Evolutionary conservation across 176 grass and related monocot genomes (phyloP).

Genomic region (Raddia guianensis): DNA sequence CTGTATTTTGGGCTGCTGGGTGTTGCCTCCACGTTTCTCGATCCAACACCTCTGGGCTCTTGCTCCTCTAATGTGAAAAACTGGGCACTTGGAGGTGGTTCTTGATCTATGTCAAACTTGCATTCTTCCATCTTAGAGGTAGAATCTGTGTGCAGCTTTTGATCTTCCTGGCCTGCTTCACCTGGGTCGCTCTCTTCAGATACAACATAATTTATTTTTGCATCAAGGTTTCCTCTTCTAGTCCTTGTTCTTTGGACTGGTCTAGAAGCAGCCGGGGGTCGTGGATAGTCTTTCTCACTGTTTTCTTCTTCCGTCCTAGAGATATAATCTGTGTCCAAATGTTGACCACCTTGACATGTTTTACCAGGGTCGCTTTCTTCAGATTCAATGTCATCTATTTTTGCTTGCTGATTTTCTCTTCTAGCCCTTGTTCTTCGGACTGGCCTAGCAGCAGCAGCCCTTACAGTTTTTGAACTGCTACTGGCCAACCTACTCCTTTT

Average conservation of each 20-base stretch:
- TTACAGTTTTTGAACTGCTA: slow-evolving; percentile 45
- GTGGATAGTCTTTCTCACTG: slow-evolving; percentile 29
- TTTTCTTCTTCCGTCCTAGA: slow-evolving; percentile 41
- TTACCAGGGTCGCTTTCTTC: slow-evolving; percentile 55
- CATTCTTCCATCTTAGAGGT: slow-evolving; percentile 36
- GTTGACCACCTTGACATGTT: slow-evolving; percentile 41
- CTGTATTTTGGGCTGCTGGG: slow-evolving; percentile 23
- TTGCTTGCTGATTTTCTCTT: slow-evolving; percentile 54
- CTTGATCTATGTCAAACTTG: slow-evolving; percentile 10
- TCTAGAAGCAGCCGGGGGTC: slow-evolving; percentile 43
- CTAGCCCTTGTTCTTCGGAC: slow-evolving; percentile 53
- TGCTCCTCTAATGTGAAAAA: slow-evolving; percentile 44
- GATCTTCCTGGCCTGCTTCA: slow-evolving; percentile 43
- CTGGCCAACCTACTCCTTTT: slow-evolving; percentile 58
- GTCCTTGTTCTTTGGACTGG: slow-evolving; percentile 44
- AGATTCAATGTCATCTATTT: slow-evolving; percentile 58
- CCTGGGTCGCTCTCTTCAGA: slow-evolving; percentile 48
- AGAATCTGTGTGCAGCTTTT: slow-evolving; percentile 29
- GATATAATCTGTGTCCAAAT: slow-evolving; percentile 35
- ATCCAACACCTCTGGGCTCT: slow-evolving; percentile 31
- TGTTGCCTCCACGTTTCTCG: not conserved
- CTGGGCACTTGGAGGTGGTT: slow-evolving; percentile 44
- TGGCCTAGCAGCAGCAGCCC: slow-evolving; percentile 55
- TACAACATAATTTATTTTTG: slow-evolving; percentile 53
- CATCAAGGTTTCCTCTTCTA: slow-evolving; percentile 50